These are phyloP conservation scores for Dissophora ornata DNA, from an alignment of 192 early-diverging fungal species.

Conservation along the genomic window DNA sequence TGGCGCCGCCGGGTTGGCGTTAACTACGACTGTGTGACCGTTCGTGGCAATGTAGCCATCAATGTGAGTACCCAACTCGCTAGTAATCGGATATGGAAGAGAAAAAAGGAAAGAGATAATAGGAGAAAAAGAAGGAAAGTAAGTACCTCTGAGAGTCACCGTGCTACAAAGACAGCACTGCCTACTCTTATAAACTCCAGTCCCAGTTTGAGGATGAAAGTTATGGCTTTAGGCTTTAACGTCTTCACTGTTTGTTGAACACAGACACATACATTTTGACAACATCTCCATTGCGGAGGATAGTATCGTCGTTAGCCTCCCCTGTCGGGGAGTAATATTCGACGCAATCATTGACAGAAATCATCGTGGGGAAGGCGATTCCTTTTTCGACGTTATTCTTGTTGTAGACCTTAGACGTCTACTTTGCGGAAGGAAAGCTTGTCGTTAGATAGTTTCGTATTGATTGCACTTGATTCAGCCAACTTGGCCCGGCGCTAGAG, in stretches of 20 bases:
- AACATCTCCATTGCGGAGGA: slow-evolving; percentile 80
- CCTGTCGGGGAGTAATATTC: slow-evolving; percentile 81
- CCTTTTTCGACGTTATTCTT: slow-evolving; percentile 71
- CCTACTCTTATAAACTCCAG: too few species aligned
- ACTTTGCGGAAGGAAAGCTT: too few species aligned
- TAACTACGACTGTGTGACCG: slow-evolving; percentile 86
- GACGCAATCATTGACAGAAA: slow-evolving; percentile 83
- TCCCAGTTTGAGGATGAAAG: too few species aligned
- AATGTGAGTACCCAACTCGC: slow-evolving; percentile 90
- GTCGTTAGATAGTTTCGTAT: too few species aligned
- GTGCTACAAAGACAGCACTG: too few species aligned
- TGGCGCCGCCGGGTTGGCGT: slow-evolving; percentile 66
- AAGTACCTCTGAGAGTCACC: too few species aligned
- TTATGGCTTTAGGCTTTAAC: too few species aligned
- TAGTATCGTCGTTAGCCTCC: slow-evolving; percentile 64
- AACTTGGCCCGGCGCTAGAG: too few species aligned
- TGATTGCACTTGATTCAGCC: too few species aligned
- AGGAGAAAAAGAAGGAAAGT: too few species aligned
- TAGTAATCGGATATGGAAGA: slow-evolving; percentile 14
- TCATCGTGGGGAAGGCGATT: slow-evolving; percentile 86
- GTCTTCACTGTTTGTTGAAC: too few species aligned
- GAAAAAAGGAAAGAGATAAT: background rate
- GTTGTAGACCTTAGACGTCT: slow-evolving; percentile 71
- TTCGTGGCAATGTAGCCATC: slow-evolving; percentile 89
- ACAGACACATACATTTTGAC: slow-evolving; percentile 86